Evolutionary conservation across 257 asterid species (phyloP).

Genomic region (Handroanthus guayacan): DNA sequence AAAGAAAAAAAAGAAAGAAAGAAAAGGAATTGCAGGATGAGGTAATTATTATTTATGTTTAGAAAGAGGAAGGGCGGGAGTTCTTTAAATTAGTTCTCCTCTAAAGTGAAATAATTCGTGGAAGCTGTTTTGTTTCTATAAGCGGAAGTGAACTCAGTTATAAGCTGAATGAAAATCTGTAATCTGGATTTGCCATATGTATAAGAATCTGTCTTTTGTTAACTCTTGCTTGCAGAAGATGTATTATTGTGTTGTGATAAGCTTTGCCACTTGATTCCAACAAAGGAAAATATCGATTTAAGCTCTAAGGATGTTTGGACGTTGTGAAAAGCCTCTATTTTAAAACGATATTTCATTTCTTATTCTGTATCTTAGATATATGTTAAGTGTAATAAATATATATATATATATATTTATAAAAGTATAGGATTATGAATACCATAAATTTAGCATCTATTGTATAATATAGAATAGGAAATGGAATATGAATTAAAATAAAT

Average conservation of each 20-base stretch:
- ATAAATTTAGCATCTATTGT: too few relatives aligned
- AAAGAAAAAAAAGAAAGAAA: background rate
- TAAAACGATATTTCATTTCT: too few relatives aligned
- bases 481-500: too few relatives aligned
- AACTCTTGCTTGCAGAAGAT: background rate
- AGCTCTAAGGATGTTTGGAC: too few relatives aligned
- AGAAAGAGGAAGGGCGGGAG: background rate
- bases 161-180: slow-evolving; percentile 24
- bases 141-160: background rate
- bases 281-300: too few relatives aligned
- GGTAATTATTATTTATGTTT: background rate
- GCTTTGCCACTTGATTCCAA: slow-evolving; percentile 9
- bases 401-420: too few relatives aligned
- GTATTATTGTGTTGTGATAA: background rate
- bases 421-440: too few relatives aligned
- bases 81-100: background rate
- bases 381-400: too few relatives aligned
- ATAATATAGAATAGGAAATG: too few relatives aligned
- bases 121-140: background rate
- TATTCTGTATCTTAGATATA: too few relatives aligned
- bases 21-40: background rate
- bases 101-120: slow-evolving; percentile 13
- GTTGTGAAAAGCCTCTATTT: too few relatives aligned
- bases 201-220: slow-evolving; percentile 17
- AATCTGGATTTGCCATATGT: slow-evolving; percentile 21